Evolutionary conservation across 1,284 basidiomycete species (phyloP), one percentile per base, ranked within the genome.

Genomic region (Irpex lacteus): DNA sequence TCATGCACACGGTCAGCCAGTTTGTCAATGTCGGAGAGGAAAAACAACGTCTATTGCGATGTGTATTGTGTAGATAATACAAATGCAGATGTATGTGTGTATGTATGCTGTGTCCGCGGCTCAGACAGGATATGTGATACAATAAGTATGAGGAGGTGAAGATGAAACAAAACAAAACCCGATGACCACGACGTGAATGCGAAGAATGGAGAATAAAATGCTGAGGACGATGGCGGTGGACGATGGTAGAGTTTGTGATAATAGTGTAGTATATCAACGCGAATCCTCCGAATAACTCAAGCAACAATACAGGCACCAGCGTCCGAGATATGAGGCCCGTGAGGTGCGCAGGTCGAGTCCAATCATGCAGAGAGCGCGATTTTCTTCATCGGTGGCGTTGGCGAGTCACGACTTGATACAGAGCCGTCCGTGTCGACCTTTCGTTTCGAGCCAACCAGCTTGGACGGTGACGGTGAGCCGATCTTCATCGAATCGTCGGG

Each of bases 381-480:
- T 65, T 73, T 72, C 67, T 76, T 76, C 64, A 64, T 64, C 44
- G 73, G 74, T 32, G 73, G 74, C 18, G 65, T 70, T 18, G 64
- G 56, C 61, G 70, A 52, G 36, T 44, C 72, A 15, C 49, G 26
- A 38, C 68, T 81, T 13, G 50, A 52, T 21, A 21, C 50, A 2
- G 54, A 56, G 26, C 32, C 80, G 68, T 80, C 78, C 65, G 80
- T 78, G 63, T 85, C 84, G 71, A 84, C 84, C 82, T 91, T 91
- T 82, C 90, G 89, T 75, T 91, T 91, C 66, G 80, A 80, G 65
- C 87, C 85, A 64, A 75, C 76, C 65, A 80, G 71, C 70, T 82
- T 85, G 70, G 82, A 77, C 59, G 83, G 81, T 40, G 83, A 80
- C 26, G 81, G 82, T 21, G 86, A 85, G 61, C 71, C 72, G 53